Percentiles rank a stretch among this genome's conserved stretches.
Conservation (phyloP, 2,329 filamentous ascomycete genomes). For the Colletotrichum sp. region DNA sequence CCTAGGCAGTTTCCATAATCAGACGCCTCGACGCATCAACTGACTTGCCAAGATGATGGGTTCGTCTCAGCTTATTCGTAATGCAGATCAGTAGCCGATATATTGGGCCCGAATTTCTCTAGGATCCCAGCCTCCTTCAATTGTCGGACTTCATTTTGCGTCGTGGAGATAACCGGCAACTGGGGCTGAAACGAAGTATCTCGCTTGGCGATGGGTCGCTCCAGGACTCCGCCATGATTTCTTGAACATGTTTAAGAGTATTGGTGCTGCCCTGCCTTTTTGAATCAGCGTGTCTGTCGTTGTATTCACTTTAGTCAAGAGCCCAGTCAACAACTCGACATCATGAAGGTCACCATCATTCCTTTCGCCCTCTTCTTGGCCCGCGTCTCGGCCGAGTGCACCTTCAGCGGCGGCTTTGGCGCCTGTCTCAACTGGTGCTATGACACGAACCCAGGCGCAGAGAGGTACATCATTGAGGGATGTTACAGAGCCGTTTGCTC, state of each 20-base stretch:
- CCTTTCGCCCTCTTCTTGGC: not conserved
- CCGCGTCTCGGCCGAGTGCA: not conserved
- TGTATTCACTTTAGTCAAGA: accelerated
- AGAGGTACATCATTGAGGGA: not conserved
- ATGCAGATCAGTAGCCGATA: not conserved
- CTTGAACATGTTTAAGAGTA: not conserved
- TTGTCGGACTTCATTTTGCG: accelerated
- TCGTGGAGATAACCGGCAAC: not conserved
- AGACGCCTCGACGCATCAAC: not conserved
- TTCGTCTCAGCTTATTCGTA: not conserved
- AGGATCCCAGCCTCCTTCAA: not conserved
- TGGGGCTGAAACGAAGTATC: not conserved
- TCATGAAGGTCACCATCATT: not conserved
- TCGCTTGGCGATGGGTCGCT: not conserved
- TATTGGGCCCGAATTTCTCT: accelerated
- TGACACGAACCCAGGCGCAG: not conserved
- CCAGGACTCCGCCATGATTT: not conserved
- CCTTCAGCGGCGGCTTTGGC: not conserved
- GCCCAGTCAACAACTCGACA: not conserved
- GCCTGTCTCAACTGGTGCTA: not conserved
- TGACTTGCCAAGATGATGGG: not conserved
- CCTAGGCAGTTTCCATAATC: not conserved
- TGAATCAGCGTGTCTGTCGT: accelerated
- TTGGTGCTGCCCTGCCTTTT: accelerated
- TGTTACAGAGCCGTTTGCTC: not conserved